Conservation (phyloP, 2,329 filamentous ascomycete species). For the Fusarium sp. region DNA sequence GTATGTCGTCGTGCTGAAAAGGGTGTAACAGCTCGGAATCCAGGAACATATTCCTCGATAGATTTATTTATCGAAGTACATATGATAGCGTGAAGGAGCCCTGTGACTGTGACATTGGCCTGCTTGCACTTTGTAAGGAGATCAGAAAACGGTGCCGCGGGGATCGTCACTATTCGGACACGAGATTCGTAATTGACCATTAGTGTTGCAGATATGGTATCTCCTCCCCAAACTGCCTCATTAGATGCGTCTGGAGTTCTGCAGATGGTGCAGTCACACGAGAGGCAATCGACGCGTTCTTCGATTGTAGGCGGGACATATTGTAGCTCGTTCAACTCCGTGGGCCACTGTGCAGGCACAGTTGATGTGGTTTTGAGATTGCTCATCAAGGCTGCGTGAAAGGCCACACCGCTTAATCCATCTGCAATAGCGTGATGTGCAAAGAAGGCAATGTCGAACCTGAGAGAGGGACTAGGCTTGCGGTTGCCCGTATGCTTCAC, state of each 20-base stretch:
- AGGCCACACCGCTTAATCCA: constrained; percentile 17
- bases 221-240: constrained; percentile 2
- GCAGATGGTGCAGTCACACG: not conserved
- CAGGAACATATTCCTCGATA: not conserved
- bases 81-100: constrained; percentile 4
- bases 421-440: constrained; percentile 28
- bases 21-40: constrained; percentile 2
- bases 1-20: constrained; percentile 10
- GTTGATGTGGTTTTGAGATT: not conserved
- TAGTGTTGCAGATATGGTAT: not conserved
- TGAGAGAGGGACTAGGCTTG: fast-evolving
- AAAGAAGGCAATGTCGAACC: constrained; percentile 10
- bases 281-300: not conserved
- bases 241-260: not conserved
- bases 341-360: not conserved
- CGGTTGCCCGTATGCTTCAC: not conserved
- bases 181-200: not conserved
- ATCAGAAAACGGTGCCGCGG: fast-evolving
- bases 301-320: not conserved
- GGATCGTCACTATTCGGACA: not conserved
- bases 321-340: not conserved
- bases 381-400: constrained; percentile 8
- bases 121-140: constrained; percentile 5
- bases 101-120: constrained; percentile 5
- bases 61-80: not conserved